Evolutionary conservation across 2,329 filamentous ascomycete species (phyloP).

Genomic region (Emergomyces pasteurianus): DNA sequence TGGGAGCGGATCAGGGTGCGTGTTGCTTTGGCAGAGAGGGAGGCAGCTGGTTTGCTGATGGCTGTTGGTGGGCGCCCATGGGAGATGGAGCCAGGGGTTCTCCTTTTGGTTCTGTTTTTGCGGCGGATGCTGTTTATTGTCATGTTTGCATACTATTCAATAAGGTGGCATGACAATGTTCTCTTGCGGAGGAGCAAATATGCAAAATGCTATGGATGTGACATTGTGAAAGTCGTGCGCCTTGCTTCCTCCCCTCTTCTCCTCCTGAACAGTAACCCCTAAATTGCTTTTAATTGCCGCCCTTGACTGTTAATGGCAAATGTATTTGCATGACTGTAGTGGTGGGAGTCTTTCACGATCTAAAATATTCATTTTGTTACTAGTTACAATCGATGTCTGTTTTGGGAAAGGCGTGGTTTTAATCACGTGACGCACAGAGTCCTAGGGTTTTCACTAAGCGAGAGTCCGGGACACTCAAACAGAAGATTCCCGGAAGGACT

Average conservation of each 20-base stretch:
- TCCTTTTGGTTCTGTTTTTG: constrained; percentile 17
- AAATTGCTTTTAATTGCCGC: not conserved
- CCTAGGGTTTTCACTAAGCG: constrained; percentile 13
- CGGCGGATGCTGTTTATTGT: constrained; percentile 17
- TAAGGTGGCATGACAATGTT: not conserved
- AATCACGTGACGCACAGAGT: constrained; percentile 13
- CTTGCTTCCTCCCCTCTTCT: not conserved
- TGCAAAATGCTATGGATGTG: not conserved
- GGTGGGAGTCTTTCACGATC: not conserved
- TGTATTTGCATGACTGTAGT: not conserved
- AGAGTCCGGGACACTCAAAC: not conserved
- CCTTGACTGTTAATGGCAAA: not conserved
- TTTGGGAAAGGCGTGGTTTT: constrained; percentile 5
- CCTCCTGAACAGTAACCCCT: not conserved
- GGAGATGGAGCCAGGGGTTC: constrained; percentile 27
- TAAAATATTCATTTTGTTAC: too few relatives aligned
- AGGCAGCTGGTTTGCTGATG: constrained; percentile 22
- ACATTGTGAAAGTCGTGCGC: not conserved
- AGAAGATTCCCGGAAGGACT: not conserved
- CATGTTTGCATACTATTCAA: constrained; percentile 11
- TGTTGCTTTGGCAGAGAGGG: constrained; percentile 46
- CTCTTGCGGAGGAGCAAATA: not conserved
- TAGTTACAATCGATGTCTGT: not conserved
- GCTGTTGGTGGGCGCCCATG: constrained; percentile 35
- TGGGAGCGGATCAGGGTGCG: constrained; percentile 48